Base-by-base conservation (phyloP, 2,329 filamentous ascomycete genomes). In the Botrytis fragariae region DNA sequence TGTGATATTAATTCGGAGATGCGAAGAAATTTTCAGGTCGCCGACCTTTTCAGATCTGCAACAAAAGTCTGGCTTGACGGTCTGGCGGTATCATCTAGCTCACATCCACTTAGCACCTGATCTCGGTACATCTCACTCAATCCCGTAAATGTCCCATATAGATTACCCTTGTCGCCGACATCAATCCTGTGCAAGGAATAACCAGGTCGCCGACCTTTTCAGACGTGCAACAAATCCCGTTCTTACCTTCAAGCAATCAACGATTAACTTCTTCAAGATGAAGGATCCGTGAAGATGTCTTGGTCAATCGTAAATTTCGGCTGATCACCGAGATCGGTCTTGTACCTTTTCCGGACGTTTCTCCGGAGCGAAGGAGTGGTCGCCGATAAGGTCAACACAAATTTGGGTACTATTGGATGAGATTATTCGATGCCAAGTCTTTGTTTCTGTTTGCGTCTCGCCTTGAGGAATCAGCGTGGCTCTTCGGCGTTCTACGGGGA, bases 21-120 rank as follows among this genome's bases (percentile, higher is more conserved):
- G 25, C 54, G 18, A 9, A 20, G 9, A 29, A 4, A 22, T 29
- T 45, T 48, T 10, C n/a, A 71, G 70, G 61, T 72, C 70, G 61
- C 61, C 70, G 45, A 67, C 45, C 61, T 54, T 67, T 67, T 45
- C n/a, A 59, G 70, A 44, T 44, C 57, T 72, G 70, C 69, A 71
- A 71, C 69, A 57, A 65, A 44, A 39, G 12, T 44, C 22, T 64
- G 32, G 64, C 59, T 48, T 20, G 16, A 48, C 54, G 16, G 60
- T 18, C n/a, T 37, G 54, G 18, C 12, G 65, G 44, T 22, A 39
- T 48, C 32, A 64, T 29, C n/a, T 8, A 44, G 59, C 57, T 64
- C 25, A 25, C 69, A 35, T 32, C 59, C 32, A 62, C n/a, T 54
- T 37, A 57, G 32, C 22, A 14, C 2, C 45, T 54, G 22, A 20